A percentile compares a stretch with the other conserved stretches of the same genome.
Conservation (phyloP, 2,329 filamentous ascomycete species). For the Biscogniauxia marginata region DNA sequence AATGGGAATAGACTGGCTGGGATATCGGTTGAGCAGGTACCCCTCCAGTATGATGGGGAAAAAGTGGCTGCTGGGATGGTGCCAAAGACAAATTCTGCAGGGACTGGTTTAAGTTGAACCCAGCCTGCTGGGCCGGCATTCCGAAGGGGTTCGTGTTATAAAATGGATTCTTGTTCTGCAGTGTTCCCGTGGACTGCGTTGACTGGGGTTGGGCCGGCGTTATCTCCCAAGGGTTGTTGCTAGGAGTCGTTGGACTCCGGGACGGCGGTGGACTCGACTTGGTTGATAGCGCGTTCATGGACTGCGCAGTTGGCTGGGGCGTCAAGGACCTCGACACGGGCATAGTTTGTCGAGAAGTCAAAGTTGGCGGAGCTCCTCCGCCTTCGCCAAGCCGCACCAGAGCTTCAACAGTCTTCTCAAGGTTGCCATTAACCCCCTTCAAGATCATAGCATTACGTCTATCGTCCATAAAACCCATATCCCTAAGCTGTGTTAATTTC, state of each 20-base stretch:
- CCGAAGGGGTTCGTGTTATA: slow-evolving; percentile 71
- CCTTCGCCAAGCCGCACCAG: slow-evolving; percentile 80
- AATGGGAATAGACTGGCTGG: slow-evolving; percentile 43
- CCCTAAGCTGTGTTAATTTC: slow-evolving; percentile 74
- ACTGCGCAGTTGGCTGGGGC: slow-evolving; percentile 41
- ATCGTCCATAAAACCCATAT: slow-evolving; percentile 90
- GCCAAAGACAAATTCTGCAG: slow-evolving; percentile 75
- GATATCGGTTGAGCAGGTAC: slow-evolving; percentile 43
- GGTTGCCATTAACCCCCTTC: slow-evolving; percentile 77
- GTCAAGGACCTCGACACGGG: slow-evolving; percentile 55
- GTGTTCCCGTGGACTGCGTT: slow-evolving; percentile 62
- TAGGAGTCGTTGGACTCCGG: slow-evolving; percentile 41
- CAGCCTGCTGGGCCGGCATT: slow-evolving; percentile 42
- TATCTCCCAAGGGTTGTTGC: slow-evolving; percentile 69
- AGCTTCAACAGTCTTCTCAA: slow-evolving; percentile 84
- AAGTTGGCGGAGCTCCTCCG: slow-evolving; percentile 41
- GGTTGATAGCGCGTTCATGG: slow-evolving; percentile 28
- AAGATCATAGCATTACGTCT: slow-evolving; percentile 79
- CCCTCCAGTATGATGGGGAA: slow-evolving; percentile 74
- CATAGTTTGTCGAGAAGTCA: slow-evolving; percentile 47
- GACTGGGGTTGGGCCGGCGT: slow-evolving; percentile 57
- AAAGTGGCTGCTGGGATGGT: slow-evolving; percentile 56
- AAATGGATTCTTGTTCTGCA: slow-evolving; percentile 58
- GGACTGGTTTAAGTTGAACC: slow-evolving; percentile 57
- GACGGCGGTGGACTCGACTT: slow-evolving; percentile 28